Base-by-base conservation (phyloP, 352 stramenopile genomes). In the Globisporangium viniferum region DNA sequence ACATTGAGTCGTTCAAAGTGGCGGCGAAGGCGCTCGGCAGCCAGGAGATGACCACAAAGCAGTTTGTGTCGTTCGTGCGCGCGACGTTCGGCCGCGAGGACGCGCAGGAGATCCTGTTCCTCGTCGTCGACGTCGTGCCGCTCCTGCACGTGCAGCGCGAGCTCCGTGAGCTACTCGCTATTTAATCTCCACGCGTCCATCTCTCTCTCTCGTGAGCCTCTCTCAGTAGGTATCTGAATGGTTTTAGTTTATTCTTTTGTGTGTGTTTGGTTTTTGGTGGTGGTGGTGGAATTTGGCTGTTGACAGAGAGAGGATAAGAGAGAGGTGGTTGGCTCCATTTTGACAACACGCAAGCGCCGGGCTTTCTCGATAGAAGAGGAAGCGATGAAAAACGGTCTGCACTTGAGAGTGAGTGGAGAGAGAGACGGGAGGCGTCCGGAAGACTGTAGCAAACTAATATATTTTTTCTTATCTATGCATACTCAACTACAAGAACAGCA, bases 21-120 rank as follows among this genome's bases (percentile, higher is more conserved):
- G 80, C 80, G 15, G 85, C 85, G 5, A 90, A 90, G 54, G 80
- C 80, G 6, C 79, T 93, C 27, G 85, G 85, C 29, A 91, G 81
- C 49, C 74, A 89, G 63, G 81, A 91, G 35, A 92, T 93, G 83
- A 83, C 73, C 29, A 79, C 77, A 5, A 69, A 79, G 59, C 80
- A 79, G 31, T 93, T 93, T 63, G 81, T 89, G 12, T 60, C 73
- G 44, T 89, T 90, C 41, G 59, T 91, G 66, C 78, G 77, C 41
- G 67, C 73, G 44, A 90, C 80, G 9, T 91, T 92, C 61, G 80
- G 80, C 41, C 80, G 83, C 18, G 66, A 69, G n/a, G 73, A 82
- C 65, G 81, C 81, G 5, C 70, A 81, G 39, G 75, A 88, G n/a
- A 73, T 93, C 20, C 73, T 93, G 22, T 69, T 78, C n/a, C 69